Conservation (phyloP, 2,329 filamentous ascomycete genomes). For the Ophiostoma sp. region DNA sequence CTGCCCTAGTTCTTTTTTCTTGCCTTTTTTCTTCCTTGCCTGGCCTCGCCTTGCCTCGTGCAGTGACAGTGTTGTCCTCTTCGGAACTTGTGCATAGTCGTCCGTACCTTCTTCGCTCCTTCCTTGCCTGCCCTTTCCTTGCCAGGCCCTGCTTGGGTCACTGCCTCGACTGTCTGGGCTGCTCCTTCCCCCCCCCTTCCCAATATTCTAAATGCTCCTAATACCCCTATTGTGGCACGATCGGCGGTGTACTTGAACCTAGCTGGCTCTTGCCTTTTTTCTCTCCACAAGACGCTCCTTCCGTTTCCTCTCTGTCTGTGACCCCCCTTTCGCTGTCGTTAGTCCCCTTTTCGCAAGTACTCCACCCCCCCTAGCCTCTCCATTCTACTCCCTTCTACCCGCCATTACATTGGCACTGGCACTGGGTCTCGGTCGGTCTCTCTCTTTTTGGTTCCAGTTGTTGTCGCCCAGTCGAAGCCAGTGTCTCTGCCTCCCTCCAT, state of each 20-base stretch:
- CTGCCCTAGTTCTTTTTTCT: background rate
- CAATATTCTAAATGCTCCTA: slow-evolving; percentile 8
- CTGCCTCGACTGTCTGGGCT: slow-evolving; percentile 5
- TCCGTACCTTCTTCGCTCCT: background rate
- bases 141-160: background rate
- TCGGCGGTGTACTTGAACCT: slow-evolving; percentile 23
- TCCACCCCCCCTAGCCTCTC: slow-evolving; percentile 26
- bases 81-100: background rate
- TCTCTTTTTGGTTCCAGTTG: background rate
- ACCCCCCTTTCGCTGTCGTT: slow-evolving; percentile 16
- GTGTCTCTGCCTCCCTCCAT: slow-evolving; percentile 19
- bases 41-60: background rate
- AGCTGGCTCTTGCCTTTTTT: slow-evolving; percentile 12
- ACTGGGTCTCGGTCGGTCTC: slow-evolving; percentile 5
- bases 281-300: slow-evolving; percentile 22
- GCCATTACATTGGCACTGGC: slow-evolving; percentile 7
- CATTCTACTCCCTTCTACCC: slow-evolving; percentile 13
- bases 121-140: background rate
- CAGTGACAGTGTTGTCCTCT: background rate
- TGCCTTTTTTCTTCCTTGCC: background rate
- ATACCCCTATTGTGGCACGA: slow-evolving; percentile 27
- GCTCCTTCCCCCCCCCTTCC: slow-evolving; percentile 1
- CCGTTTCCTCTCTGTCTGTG: slow-evolving; percentile 16
- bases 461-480: background rate
- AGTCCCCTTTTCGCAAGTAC: slow-evolving; percentile 20